Evolutionary conservation across 257 asterid genomes (phyloP).

Genomic region (Sherardia arvensis): DNA sequence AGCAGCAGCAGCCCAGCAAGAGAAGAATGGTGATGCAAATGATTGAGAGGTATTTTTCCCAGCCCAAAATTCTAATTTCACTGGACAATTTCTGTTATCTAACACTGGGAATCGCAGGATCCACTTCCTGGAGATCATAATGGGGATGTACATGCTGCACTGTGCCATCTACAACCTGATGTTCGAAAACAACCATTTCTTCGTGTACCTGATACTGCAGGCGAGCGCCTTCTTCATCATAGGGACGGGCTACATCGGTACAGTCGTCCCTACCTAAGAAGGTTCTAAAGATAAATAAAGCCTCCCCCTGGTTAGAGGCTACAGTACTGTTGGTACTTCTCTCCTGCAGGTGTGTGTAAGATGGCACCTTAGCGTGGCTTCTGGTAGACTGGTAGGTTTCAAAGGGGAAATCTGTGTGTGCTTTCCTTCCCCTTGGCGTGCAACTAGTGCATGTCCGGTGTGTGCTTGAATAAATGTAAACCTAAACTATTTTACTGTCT

Average conservation of each 20-base stretch:
- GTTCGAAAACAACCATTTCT: conserved; percentile 55
- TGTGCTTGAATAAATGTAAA: conserved; percentile 9
- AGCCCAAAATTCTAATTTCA: neutral
- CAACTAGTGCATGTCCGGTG: neutral
- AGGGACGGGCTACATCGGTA: conserved; percentile 66
- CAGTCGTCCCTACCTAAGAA: conserved; percentile 52
- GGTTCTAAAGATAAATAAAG: conserved; percentile 2
- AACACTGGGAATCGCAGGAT: conserved; percentile 35
- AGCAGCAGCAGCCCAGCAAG: conserved; percentile 20
- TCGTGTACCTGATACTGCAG: conserved; percentile 66
- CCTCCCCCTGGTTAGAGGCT: conserved; percentile 2
- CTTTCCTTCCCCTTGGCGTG: conserved; percentile 1
- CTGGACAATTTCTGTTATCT: neutral
- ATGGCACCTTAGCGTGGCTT: neutral
- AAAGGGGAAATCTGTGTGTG: neutral
- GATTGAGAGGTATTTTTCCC: conserved; percentile 42
- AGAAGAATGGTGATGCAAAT: conserved; percentile 42
- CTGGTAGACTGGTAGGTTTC: conserved; percentile 8
- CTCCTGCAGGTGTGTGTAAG: neutral
- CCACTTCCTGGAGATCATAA: conserved; percentile 57
- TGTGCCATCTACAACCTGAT: conserved; percentile 74
- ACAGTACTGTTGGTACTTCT: neutral
- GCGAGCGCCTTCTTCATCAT: conserved; percentile 67
- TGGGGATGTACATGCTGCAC: conserved; percentile 72
- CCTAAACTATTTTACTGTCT: neutral